A percentile compares a stretch with the other conserved stretches of the same genome.
Conservation (phyloP, 805 yeast genomes). For the Cyberlindnera veronae region DNA sequence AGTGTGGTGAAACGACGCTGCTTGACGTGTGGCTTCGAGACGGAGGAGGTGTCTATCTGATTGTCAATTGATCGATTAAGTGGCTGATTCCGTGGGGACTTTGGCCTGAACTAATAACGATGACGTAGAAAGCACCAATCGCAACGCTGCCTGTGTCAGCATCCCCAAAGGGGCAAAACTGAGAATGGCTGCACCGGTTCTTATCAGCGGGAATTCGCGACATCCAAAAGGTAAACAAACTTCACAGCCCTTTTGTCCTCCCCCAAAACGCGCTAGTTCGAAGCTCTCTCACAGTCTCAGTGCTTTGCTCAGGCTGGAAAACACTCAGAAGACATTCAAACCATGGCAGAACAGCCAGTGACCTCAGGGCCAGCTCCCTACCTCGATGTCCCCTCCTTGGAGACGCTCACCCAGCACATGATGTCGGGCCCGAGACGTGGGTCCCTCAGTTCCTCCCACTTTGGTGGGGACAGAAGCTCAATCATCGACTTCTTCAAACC, state of each 20-base stretch:
- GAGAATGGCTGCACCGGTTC: not conserved
- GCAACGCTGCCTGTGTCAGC: not conserved
- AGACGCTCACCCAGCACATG: constrained; percentile 23
- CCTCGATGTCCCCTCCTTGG: constrained; percentile 24
- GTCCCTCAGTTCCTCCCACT: constrained; percentile 19
- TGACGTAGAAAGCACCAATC: not conserved
- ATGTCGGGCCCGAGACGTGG: constrained; percentile 19
- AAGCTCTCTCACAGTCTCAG: no score
- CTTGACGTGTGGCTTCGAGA: constrained; percentile 76
- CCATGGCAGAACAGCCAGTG: constrained; percentile 18
- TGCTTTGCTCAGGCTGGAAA: no score
- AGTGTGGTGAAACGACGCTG: constrained; percentile 58
- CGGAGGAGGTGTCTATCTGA: constrained; percentile 53
- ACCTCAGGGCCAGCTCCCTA: constrained; percentile 26
- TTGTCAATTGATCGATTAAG: no score
- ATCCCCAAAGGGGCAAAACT: not conserved
- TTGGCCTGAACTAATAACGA: no score
- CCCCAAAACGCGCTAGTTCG: not conserved
- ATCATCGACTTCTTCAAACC: constrained; percentile 26
- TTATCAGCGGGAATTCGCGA: not conserved
- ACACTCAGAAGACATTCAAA: no score
- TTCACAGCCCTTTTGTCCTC: not conserved
- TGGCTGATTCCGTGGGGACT: no score
- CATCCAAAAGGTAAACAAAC: not conserved
- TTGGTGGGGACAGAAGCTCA: constrained; percentile 21